phyloP scores from a whole-genome alignment of 1,284 basidiomycete species.

The Sporisorium exsertum region DNA sequence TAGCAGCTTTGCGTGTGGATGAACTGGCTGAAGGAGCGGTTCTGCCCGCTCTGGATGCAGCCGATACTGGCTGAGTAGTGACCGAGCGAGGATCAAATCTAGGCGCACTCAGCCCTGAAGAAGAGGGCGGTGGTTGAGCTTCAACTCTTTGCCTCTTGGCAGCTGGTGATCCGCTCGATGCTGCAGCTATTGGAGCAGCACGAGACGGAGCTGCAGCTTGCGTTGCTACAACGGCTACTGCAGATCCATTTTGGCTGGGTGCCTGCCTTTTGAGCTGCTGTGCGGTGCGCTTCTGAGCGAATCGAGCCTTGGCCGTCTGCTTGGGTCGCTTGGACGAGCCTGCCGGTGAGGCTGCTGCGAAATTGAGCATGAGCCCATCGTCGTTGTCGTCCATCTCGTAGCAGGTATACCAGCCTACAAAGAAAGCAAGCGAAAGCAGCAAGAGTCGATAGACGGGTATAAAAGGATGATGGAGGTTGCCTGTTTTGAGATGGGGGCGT shows the following conservation, averaged over 20 bases:
- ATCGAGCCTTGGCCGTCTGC: conserved; percentile 44
- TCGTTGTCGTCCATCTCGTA: conserved; percentile 63
- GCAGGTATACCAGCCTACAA: not conserved
- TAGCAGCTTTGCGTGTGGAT: conserved; percentile 9
- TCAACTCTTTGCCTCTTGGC: conserved; percentile 25
- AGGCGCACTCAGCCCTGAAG: conserved; percentile 13
- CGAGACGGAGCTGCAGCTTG: conserved; percentile 4
- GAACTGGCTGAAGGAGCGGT: not conserved
- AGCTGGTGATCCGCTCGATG: conserved; percentile 11
- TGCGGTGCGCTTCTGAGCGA: conserved; percentile 32
- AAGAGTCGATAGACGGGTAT: not conserved
- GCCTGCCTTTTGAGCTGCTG: conserved; percentile 33
- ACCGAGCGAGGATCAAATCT: conserved; percentile 32
- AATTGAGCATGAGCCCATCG: conserved; percentile 66
- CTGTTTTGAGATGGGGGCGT: not conserved
- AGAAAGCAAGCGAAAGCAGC: too few species aligned
- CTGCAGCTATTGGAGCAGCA: not conserved
- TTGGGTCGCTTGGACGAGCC: conserved; percentile 33
- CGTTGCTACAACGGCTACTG: not conserved
- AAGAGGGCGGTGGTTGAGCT: conserved; percentile 17
- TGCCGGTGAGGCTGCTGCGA: conserved; percentile 40
- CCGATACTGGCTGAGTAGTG: conserved; percentile 3
- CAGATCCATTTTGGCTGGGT: conserved; percentile 3
- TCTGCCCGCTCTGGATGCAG: conserved; percentile 3
- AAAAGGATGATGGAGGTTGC: not conserved